phyloP scores from a whole-genome alignment of 2,329 filamentous ascomycete genomes.

The Pyrenophora tritici-repentis region DNA sequence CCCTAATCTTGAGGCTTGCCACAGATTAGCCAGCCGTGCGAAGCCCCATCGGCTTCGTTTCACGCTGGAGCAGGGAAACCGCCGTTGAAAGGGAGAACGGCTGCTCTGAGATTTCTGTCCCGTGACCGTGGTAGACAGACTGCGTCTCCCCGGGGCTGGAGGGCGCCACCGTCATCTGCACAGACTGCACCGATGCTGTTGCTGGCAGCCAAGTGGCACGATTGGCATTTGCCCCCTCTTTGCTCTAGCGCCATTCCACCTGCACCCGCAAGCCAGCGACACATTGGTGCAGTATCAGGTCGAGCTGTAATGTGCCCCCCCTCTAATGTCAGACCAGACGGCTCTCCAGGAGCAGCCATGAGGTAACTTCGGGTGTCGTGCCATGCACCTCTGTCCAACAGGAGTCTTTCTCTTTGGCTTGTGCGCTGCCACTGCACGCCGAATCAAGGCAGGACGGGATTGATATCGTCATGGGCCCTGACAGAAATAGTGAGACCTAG shows the following conservation, averaged over 20 bases:
- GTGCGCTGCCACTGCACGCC: not conserved
- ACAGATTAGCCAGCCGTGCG: slow-evolving; percentile 30
- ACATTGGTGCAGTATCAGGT: slow-evolving; percentile 1
- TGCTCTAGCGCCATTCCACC: slow-evolving; percentile 2
- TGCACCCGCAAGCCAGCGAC: slow-evolving; percentile 9
- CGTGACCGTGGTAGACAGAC: slow-evolving; percentile 18
- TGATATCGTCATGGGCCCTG: slow-evolving; percentile 20
- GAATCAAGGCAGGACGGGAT: slow-evolving; percentile 8
- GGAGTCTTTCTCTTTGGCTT: not conserved
- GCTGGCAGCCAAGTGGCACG: slow-evolving; percentile 8
- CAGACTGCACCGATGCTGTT: no score
- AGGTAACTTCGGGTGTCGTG: slow-evolving; percentile 7
- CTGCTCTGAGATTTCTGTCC: slow-evolving; percentile 35
- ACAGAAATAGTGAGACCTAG: slow-evolving; percentile 7
- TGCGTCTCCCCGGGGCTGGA: slow-evolving; percentile 14
- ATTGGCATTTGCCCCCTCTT: slow-evolving; percentile 9
- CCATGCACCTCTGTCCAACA: slow-evolving; percentile 4
- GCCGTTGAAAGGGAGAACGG: slow-evolving; percentile 24
- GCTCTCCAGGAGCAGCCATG: not conserved
- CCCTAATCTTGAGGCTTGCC: slow-evolving; percentile 27
- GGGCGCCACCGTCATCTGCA: slow-evolving; percentile 11
- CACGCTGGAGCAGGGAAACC: slow-evolving; percentile 13
- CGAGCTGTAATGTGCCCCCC: slow-evolving; percentile 2
- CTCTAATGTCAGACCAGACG: not conserved
- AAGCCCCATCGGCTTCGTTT: slow-evolving; percentile 18